Conservation (phyloP, 192 early-diverging fungal species). For the Bifiguratus adelaidae region DNA sequence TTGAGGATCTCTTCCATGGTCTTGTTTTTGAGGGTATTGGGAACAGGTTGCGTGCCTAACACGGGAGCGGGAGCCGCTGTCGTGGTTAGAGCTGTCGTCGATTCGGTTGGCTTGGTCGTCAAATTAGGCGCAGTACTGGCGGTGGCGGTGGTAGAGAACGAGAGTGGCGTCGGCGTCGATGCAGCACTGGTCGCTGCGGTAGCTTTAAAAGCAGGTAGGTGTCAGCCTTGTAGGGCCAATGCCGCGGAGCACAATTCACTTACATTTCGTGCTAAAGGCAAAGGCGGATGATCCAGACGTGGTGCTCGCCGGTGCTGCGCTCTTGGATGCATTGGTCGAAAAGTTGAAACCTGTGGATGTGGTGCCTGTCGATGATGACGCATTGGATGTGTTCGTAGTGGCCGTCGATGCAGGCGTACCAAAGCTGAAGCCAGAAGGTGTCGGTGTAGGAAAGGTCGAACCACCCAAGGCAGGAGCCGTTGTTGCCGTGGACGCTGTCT, state of each 20-base stretch:
- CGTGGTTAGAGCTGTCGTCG: constrained; percentile 26
- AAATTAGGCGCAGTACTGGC: constrained; percentile 20
- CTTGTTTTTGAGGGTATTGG: constrained; percentile 64
- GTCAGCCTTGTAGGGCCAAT: not conserved
- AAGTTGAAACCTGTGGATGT: constrained; percentile 18
- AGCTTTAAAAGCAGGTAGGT: not conserved
- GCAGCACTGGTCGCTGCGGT: constrained; percentile 16
- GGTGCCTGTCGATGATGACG: constrained; percentile 1
- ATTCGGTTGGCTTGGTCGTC: constrained; percentile 13
- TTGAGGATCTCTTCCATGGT: constrained; percentile 88
- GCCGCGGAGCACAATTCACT: not conserved
- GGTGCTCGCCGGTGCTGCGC: constrained; percentile 6
- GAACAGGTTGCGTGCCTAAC: constrained; percentile 15
- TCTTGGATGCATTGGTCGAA: too few species aligned
- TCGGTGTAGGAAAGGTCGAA: constrained; percentile 9
- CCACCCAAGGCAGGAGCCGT: not conserved
- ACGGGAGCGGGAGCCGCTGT: constrained; percentile 12
- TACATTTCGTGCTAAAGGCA: constrained; percentile 5
- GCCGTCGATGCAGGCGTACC: constrained; percentile 12
- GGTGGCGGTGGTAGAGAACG: constrained; percentile 11
- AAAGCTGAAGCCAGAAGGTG: constrained; percentile 14
- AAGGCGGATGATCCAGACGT: constrained; percentile 13
- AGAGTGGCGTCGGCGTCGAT: constrained; percentile 5
- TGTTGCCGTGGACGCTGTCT: too few species aligned
- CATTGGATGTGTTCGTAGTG: constrained; percentile 12